Conservation (phyloP, 2,329 filamentous ascomycete genomes). For the Hypoxylon sp. region DNA sequence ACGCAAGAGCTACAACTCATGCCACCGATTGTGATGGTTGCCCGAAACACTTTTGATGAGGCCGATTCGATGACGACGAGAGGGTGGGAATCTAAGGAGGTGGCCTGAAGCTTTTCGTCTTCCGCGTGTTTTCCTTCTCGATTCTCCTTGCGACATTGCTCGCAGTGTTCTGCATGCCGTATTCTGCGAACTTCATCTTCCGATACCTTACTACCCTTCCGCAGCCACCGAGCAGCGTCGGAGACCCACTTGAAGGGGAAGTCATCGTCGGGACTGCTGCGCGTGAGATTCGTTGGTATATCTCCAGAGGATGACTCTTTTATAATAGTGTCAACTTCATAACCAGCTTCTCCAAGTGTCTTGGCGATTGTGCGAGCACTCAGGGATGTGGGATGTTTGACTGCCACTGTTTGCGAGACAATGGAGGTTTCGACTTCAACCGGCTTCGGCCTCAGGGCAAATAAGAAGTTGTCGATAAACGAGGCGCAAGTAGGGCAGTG, state of each 20-base stretch:
- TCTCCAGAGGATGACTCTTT: not conserved
- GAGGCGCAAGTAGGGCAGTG: slow-evolving; percentile 23
- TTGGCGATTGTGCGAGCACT: slow-evolving; percentile 17
- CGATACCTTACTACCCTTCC: not conserved
- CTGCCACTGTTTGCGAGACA: slow-evolving; percentile 16
- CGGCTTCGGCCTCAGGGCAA: slow-evolving; percentile 9
- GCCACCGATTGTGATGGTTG: slow-evolving; percentile 12
- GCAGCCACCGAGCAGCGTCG: not conserved
- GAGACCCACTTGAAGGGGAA: slow-evolving; percentile 13
- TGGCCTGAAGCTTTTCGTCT: not conserved
- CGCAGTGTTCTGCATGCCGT: slow-evolving; percentile 20
- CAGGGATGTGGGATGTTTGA: slow-evolving; percentile 13
- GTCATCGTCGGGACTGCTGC: slow-evolving; percentile 13
- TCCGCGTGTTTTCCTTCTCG: not conserved
- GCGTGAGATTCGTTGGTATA: not conserved
- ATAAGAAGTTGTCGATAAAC: slow-evolving; percentile 16
- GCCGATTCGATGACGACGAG: slow-evolving; percentile 19
- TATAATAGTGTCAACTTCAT: slow-evolving; percentile 21
- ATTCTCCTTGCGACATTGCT: slow-evolving; percentile 15
- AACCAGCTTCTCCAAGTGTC: slow-evolving; percentile 13
- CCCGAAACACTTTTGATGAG: slow-evolving; percentile 8
- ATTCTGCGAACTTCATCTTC: slow-evolving; percentile 8
- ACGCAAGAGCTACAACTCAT: slow-evolving; percentile 27
- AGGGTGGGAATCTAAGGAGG: slow-evolving; percentile 1
- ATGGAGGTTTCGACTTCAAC: slow-evolving; percentile 21